Evolutionary conservation across 2,329 filamentous ascomycete species (phyloP).

Genomic region (Colletotrichum zoysiae): DNA sequence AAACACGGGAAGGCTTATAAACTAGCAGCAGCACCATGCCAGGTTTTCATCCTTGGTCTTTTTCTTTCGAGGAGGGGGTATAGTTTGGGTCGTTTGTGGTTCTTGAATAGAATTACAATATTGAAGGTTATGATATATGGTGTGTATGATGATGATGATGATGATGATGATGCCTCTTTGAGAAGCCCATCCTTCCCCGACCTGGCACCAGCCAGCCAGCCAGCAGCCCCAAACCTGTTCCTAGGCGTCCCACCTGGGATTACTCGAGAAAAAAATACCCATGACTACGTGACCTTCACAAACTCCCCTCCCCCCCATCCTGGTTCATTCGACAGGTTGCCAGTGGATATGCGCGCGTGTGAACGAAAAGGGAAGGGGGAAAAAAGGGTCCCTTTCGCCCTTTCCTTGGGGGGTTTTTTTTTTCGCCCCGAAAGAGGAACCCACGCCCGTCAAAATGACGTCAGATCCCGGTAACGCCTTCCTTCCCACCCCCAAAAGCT

Average conservation of each 20-base stretch:
- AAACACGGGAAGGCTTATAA: background rate
- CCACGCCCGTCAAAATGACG: constrained; percentile 8
- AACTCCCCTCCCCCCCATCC: background rate
- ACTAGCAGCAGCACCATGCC: background rate
- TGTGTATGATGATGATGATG: background rate
- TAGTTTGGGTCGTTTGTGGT: background rate
- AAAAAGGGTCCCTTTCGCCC: background rate
- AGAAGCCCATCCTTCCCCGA: background rate
- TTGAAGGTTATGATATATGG: constrained; percentile 23
- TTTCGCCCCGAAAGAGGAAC: background rate
- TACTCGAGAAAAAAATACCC: background rate
- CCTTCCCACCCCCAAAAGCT: background rate
- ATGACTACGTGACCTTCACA: background rate
- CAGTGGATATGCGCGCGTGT: constrained; percentile 21
- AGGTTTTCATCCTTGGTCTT: background rate
- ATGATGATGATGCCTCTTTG: background rate
- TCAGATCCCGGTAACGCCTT: background rate
- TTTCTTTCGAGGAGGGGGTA: background rate
- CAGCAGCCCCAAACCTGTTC: constrained; percentile 13
- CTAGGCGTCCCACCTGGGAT: background rate
- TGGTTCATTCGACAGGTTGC: constrained; percentile 26
- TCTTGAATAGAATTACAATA: constrained; percentile 39
- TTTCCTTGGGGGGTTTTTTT: constrained; percentile 7
- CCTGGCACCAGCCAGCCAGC: background rate
- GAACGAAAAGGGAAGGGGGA: background rate